Conservation (phyloP, 768 basidiomycete genomes). For the Amanita subjunquillea region DNA sequence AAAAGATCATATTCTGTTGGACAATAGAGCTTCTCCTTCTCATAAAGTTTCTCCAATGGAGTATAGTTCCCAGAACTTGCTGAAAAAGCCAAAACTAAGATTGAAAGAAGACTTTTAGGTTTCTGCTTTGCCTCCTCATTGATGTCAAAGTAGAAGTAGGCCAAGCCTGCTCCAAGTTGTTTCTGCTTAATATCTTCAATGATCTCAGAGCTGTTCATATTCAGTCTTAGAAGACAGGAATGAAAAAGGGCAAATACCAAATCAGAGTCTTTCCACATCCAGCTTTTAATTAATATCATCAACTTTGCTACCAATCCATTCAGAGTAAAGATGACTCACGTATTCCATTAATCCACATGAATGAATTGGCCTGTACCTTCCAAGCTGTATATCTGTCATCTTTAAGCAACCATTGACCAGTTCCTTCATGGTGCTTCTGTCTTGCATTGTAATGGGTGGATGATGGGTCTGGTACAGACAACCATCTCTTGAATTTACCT, state of each 20-base stretch:
- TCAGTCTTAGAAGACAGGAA: too few species aligned
- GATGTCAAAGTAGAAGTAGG: conserved; percentile 1
- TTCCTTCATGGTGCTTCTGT: neutral
- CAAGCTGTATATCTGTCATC: neutral
- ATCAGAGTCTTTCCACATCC: neutral
- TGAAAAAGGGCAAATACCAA: neutral
- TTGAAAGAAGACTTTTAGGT: neutral
- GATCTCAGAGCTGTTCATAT: neutral
- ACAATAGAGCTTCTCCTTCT: neutral
- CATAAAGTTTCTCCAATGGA: neutral
- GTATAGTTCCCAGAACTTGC: neutral
- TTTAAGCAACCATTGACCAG: neutral
- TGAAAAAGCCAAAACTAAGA: neutral
- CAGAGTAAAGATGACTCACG: too few species aligned
- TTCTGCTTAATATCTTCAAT: neutral
- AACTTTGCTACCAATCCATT: neutral
- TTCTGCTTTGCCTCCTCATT: neutral
- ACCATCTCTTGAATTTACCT: too few species aligned
- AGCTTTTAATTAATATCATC: neutral
- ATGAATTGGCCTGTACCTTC: conserved; percentile 8
- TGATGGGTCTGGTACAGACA: too few species aligned
- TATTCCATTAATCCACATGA: too few species aligned
- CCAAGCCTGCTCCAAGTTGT: neutral
- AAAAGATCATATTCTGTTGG: neutral
- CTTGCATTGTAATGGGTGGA: neutral